Evolutionary conservation across 2,329 filamentous ascomycete genomes (phyloP), one percentile per base, ranked within the genome.

Genomic region (Botrytis medusae): DNA sequence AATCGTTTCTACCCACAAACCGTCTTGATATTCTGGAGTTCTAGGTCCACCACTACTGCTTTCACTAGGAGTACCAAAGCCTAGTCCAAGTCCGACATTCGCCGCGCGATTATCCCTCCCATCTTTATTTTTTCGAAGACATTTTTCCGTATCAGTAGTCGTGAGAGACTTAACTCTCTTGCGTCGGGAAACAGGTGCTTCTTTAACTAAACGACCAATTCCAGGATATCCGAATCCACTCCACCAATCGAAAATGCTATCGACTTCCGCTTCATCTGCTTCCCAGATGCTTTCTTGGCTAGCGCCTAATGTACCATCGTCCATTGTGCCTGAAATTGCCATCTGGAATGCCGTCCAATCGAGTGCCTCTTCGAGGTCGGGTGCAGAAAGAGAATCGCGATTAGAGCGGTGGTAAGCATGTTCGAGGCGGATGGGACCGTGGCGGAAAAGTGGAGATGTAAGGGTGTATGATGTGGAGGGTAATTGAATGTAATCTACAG

Each of bases 311-410:
- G 69, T 68, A 6, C 87, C 83, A 75, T 88, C 87, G 44, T 86
- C 87, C 2, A 86, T 86, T 8, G 87, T 87, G 60, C 88, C 88
- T 0, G 87, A 81, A 68, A 90, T 89, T 25, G 89, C 88, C 85
- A 90, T 89, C 80, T 91, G 89, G 78, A 90, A 91, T 5, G 88
- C 88, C 9, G 86, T 89, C 88, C 88, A 90, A 82, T 91, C 88
- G 5, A 90, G 80, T 14, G 83, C 85, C 65, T 87, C 86, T 69
- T 88, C 87, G 44, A 74, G 72, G n/a, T 69, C 40, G 57, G 72
- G 25, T 62, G 73, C 2, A 12, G 64, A 34, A 20, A 69, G 3
- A 57, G 72, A 60, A 63, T 75, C 40, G 65, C 81, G 16, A 78
- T 82, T 34, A 80, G 76, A 12, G 84, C 77, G 68, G 87, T 29